Conservation (phyloP, 352 stramenopile species). For the Phytophthora sansomeana region DNA sequence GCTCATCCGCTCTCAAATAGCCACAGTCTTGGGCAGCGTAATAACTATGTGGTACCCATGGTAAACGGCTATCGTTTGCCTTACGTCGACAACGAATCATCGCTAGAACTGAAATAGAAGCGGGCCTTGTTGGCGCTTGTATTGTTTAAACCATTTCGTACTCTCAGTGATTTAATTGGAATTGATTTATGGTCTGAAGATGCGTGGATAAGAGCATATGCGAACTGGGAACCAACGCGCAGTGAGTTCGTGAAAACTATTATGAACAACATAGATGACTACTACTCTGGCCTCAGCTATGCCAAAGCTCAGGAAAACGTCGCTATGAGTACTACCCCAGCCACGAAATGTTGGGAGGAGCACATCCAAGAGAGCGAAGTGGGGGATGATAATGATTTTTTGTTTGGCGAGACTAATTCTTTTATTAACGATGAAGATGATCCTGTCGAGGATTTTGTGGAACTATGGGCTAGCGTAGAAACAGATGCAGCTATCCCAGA, state of each 20-base stretch:
- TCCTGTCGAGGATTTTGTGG: too few relatives aligned
- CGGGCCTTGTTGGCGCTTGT: neutral
- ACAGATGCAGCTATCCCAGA: too few relatives aligned
- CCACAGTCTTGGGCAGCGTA: conserved; percentile 1
- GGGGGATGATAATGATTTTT: too few relatives aligned
- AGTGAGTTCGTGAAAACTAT: conserved; percentile 1
- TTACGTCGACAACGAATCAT: neutral
- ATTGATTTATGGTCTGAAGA: neutral
- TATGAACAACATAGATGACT: conserved; percentile 9
- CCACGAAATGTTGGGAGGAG: neutral
- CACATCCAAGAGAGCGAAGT: too few relatives aligned
- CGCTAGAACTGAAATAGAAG: neutral
- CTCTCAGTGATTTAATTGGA: neutral
- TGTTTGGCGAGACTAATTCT: too few relatives aligned
- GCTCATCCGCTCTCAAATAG: neutral
- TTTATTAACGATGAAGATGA: too few relatives aligned
- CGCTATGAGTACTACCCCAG: neutral
- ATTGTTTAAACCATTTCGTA: conserved; percentile 1
- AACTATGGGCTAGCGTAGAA: too few relatives aligned
- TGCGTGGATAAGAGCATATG: neutral
- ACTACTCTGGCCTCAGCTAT: too few relatives aligned
- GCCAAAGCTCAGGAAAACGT: neutral
- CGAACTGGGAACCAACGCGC: neutral
- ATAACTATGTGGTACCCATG: too few relatives aligned
- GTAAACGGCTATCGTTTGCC: neutral